Evolutionary conservation across 192 early-diverging fungal genomes (phyloP).

Genomic region (Gonapodya prolifera): DNA sequence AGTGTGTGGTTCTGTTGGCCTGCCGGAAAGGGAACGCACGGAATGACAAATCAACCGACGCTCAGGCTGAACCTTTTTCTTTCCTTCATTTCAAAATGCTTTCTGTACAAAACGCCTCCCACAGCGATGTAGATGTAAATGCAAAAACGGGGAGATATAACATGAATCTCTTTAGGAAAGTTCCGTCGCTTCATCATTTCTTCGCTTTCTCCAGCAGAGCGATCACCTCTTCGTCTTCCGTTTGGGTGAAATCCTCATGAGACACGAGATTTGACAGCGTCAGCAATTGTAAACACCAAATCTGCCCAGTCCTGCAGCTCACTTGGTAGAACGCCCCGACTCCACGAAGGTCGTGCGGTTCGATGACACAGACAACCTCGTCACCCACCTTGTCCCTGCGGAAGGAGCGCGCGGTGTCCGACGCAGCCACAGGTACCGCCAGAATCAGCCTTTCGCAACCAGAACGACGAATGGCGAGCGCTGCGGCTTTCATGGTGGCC

Average conservation of each 20-base stretch:
- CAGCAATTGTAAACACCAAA: neutral
- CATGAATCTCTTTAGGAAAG: no score
- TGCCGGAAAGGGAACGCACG: no score
- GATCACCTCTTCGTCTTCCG: constrained; percentile 26
- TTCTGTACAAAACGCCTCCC: no score
- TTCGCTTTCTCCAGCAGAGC: constrained; percentile 10
- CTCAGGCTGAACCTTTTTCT: no score
- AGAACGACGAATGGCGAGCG: constrained; percentile 20
- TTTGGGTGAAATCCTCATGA: constrained; percentile 20
- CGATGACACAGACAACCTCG: constrained; percentile 16
- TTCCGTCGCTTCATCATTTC: no score
- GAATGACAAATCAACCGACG: no score
- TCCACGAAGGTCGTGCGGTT: constrained; percentile 12
- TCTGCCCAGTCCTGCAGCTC: neutral
- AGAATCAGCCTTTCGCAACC: constrained; percentile 13
- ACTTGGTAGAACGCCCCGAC: constrained; percentile 19
- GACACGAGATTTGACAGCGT: neutral
- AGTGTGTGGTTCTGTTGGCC: no score
- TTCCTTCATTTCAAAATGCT: no score
- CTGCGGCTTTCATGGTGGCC: constrained; percentile 18
- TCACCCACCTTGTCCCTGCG: constrained; percentile 9
- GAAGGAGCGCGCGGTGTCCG: neutral
- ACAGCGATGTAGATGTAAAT: no score
- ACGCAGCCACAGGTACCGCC: neutral
- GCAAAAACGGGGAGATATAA: no score